phyloP scores from a whole-genome alignment of 805 yeast species.

The Yarrowia sp. region DNA sequence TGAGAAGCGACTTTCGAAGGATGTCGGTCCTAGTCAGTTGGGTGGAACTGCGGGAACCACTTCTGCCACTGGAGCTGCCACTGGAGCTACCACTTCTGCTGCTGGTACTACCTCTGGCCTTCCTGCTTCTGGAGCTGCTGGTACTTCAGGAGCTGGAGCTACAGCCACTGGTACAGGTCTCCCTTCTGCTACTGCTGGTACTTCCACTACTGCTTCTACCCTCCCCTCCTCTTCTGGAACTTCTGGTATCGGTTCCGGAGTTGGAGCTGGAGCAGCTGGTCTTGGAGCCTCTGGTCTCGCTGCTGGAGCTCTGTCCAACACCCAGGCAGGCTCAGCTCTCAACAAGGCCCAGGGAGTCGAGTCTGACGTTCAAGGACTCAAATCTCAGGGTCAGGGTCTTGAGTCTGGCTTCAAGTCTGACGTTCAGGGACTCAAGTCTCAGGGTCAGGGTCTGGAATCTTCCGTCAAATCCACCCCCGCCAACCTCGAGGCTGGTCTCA shows the following conservation, averaged over 20 bases:
- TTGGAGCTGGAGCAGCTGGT: too few relatives aligned
- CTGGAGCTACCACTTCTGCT: too few relatives aligned
- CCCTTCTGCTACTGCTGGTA: too few relatives aligned
- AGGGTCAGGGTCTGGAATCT: not conserved
- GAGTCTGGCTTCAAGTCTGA: not conserved
- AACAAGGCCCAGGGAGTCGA: not conserved
- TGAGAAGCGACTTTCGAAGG: not conserved
- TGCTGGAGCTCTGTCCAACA: not conserved
- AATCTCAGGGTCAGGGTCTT: not conserved
- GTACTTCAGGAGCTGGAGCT: not conserved
- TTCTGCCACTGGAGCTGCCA: not conserved
- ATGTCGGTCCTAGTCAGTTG: too few relatives aligned
- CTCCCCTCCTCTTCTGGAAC: too few relatives aligned
- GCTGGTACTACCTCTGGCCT: not conserved
- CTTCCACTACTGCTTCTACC: too few relatives aligned
- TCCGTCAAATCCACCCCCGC: not conserved
- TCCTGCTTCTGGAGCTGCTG: not conserved
- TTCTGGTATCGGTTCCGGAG: too few relatives aligned
- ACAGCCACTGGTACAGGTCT: too few relatives aligned
- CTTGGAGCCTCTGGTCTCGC: not conserved
- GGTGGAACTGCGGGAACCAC: too few relatives aligned
- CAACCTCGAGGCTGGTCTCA: constrained; percentile 2
- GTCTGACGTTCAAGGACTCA: not conserved
- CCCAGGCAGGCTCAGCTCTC: not conserved
- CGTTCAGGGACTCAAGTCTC: not conserved